Base-by-base conservation (phyloP, 2,329 filamentous ascomycete species). In the Clarireedia sp. region DNA sequence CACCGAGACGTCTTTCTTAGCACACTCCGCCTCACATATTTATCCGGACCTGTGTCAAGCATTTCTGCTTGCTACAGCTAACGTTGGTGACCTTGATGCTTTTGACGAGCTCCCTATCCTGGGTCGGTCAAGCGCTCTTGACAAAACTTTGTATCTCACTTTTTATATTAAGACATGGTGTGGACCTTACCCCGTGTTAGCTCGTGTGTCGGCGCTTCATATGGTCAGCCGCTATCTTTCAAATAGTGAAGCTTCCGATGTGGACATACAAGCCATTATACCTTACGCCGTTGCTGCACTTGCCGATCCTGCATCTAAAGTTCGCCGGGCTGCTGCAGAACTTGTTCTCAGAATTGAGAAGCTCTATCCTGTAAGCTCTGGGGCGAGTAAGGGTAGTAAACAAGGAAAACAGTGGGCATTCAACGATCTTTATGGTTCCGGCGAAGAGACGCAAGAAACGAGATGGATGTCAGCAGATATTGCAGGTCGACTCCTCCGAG, bases 241-340 rank as follows among this genome's bases (percentile, higher is more conserved):
- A 52, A 69, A 72, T 9, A 71, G 71, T 14, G 76, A 78, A 56
- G 75, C 73, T 53, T 69, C 67, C 21, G 73, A 74, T 19, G 66
- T 80, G 7, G 87, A 96, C 67, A 77, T 91, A 48, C 92, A 97
- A 67, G 80, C 82, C 10, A 69, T 96, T 17, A 67, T 96, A n/a
- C 92, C 92, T 2, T 96, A 95, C 71, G 75, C 86, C 33, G 73
- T 96, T 46, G 76, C 80, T 38, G 87, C 87, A 21, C 78, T 97
- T 17, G 77, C 82, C 23, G 92, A 97, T 68, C 73, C 83, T 5
- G 88, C 88, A 1, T 83, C 85, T 59, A 82, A 83, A 59, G 86
- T 96, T 43, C 86, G 91, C 45, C 82, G 84, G 59, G 83, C 89
- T 50, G 87, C 90, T 19, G 83, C 85, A 21, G 80, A 85, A 51